Conservation (phyloP, 345 rosid species). For the Pugionium dolabratum region DNA sequence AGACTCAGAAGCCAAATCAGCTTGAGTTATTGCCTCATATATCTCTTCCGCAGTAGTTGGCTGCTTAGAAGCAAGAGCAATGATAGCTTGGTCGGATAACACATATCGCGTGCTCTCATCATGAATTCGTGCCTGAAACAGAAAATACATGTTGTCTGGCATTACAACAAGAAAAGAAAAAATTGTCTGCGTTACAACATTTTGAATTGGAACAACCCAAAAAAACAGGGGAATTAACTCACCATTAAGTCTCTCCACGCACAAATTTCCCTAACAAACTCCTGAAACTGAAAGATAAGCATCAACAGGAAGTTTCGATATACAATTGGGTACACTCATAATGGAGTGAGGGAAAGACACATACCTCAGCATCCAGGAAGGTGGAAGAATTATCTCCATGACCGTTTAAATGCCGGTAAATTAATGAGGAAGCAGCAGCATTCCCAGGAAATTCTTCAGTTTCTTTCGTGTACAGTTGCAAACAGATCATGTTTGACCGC, state of each 20-base stretch:
- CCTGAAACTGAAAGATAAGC: constrained; percentile 56
- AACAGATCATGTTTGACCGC: constrained; percentile 79
- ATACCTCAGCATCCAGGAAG: constrained; percentile 62
- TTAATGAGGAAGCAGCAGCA: constrained; percentile 75
- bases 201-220: background rate
- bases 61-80: constrained; percentile 58
- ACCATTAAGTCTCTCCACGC: constrained; percentile 98
- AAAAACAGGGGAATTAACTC: constrained; percentile 32
- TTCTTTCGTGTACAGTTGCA: constrained; percentile 79
- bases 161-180: constrained; percentile 13
- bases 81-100: constrained; percentile 77
- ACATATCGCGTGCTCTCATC: constrained; percentile 89
- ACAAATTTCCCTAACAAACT: constrained; percentile 74
- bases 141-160: background rate
- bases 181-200: background rate
- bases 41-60: constrained; percentile 53
- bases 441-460: constrained; percentile 76
- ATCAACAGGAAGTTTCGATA: constrained; percentile 10
- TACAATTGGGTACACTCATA: background rate
- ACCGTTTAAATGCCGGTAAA: constrained; percentile 64
- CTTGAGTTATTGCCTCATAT: constrained; percentile 52
- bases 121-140: constrained; percentile 79
- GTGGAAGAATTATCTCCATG: constrained; percentile 49
- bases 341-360: background rate
- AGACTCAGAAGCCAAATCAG: constrained; percentile 56